Conservation (phyloP, 768 basidiomycete genomes). For the Leccinum imitatum region DNA sequence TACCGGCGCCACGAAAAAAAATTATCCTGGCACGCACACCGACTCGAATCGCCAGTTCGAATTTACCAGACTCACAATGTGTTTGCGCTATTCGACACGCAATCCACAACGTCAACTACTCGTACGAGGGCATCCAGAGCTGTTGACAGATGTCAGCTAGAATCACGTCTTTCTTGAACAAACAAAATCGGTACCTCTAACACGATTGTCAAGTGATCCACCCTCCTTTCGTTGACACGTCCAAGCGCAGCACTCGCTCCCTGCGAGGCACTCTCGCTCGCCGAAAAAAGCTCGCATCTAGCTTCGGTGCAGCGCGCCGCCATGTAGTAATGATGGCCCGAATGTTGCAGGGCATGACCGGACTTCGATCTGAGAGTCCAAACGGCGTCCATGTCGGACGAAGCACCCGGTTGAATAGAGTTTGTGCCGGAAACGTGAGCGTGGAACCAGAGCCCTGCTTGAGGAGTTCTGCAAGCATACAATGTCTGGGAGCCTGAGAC, state of each 20-base stretch:
- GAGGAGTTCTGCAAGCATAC: too few species aligned
- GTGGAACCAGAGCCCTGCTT: too few species aligned
- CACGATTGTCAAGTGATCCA: constrained; percentile 74
- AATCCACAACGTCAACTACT: constrained; percentile 85
- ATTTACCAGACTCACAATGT: constrained; percentile 53
- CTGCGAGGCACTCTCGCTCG: constrained; percentile 41
- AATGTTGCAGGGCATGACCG: too few species aligned
- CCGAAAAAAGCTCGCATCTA: constrained; percentile 43
- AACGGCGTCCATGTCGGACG: constrained; percentile 54
- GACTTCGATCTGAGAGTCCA: too few species aligned
- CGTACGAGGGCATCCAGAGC: constrained; percentile 94
- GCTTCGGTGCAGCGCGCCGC: constrained; percentile 84
- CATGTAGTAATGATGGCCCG: constrained; percentile 85
- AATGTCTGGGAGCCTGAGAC: too few species aligned
- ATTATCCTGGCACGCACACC: constrained; percentile 43
- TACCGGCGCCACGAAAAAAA: background rate
- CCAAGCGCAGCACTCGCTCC: constrained; percentile 55
- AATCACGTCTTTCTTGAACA: too few species aligned
- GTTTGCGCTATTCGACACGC: constrained; percentile 88
- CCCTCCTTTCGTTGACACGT: constrained; percentile 86
- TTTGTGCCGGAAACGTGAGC: too few species aligned
- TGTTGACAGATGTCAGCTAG: constrained; percentile 28
- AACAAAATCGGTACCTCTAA: constrained; percentile 59
- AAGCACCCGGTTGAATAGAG: too few species aligned
- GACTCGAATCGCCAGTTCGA: constrained; percentile 73